Conservation (phyloP, 2,329 filamentous ascomycete species). For the Chaetoscypha palmicola region DNA sequence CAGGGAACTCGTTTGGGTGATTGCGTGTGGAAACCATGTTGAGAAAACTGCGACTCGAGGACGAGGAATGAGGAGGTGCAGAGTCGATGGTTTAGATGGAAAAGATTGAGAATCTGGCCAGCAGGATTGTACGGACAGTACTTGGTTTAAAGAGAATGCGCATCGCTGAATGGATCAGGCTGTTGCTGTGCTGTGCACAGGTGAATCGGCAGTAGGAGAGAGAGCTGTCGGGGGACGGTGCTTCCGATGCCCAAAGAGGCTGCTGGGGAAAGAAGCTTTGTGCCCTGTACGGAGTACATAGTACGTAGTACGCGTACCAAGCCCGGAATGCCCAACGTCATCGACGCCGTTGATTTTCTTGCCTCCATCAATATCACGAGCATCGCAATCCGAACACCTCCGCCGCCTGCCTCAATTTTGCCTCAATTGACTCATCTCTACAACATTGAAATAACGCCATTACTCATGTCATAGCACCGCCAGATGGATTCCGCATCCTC, state of each 20-base stretch:
- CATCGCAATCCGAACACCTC: too few relatives aligned
- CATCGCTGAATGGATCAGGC: background rate
- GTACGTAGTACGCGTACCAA: too few relatives aligned
- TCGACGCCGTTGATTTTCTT: slow-evolving; percentile 5
- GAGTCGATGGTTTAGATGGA: too few relatives aligned
- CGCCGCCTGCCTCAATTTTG: slow-evolving; percentile 10
- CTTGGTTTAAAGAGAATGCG: too few relatives aligned
- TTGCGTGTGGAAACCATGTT: slow-evolving; percentile 51
- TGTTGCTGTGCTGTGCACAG: too few relatives aligned
- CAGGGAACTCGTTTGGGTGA: slow-evolving; percentile 45
- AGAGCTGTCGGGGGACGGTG: too few relatives aligned
- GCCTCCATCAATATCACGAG: too few relatives aligned
- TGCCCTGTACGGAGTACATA: background rate
- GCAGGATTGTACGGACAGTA: too few relatives aligned
- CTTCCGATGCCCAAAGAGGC: background rate
- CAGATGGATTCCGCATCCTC: slow-evolving; percentile 26
- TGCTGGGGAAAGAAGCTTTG: background rate
- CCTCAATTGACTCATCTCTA: slow-evolving; percentile 9
- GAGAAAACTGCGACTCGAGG: background rate
- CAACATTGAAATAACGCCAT: slow-evolving; percentile 6
- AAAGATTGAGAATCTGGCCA: too few relatives aligned
- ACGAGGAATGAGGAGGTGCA: too few relatives aligned
- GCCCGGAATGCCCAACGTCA: too few relatives aligned
- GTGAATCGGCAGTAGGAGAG: too few relatives aligned
- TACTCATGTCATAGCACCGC: slow-evolving; percentile 21